Evolutionary conservation across 73 alveolate species (phyloP).

Genomic region (Blepharisma japonicum): DNA sequence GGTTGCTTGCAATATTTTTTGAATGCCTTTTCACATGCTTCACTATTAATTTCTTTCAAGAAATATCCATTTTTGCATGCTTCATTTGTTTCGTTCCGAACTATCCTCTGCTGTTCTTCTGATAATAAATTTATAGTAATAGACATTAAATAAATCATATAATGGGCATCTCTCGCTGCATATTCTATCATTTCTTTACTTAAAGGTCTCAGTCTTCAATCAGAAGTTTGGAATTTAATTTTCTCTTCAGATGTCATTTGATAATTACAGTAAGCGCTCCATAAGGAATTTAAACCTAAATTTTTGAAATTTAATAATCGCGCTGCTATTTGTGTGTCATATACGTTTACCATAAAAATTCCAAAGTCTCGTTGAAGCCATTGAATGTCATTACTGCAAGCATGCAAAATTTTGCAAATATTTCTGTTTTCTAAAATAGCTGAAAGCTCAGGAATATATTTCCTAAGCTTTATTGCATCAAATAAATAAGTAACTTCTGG

Average conservation of each 20-base stretch:
- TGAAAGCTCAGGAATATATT: slow-evolving; percentile 36
- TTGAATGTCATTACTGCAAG: slow-evolving; percentile 56
- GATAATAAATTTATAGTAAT: not conserved
- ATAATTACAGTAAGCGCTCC: slow-evolving; percentile 52
- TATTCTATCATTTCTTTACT: slow-evolving; percentile 55
- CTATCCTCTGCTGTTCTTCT: not conserved
- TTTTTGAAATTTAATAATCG: not conserved
- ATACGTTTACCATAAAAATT: slow-evolving; percentile 40
- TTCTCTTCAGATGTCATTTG: slow-evolving; percentile 49
- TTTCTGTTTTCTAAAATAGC: slow-evolving; percentile 48
- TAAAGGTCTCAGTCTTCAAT: slow-evolving; percentile 81
- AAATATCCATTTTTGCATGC: not conserved
- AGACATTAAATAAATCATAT: slow-evolving; percentile 43
- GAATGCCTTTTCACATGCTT: not conserved
- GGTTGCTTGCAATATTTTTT: not conserved
- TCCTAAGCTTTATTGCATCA: slow-evolving; percentile 45
- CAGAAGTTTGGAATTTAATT: slow-evolving; percentile 58
- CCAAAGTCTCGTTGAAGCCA: slow-evolving; percentile 62
- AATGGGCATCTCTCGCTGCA: slow-evolving; percentile 84
- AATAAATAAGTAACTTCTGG: slow-evolving; percentile 38
- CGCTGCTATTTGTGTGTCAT: slow-evolving; percentile 48
- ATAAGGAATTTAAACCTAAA: slow-evolving; percentile 49
- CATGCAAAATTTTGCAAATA: slow-evolving; percentile 59
- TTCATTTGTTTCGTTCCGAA: slow-evolving; percentile 7
- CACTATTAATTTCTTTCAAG: not conserved